Percentiles rank a stretch among this genome's conserved stretches.
These are phyloP conservation scores for Anisodus tanguticus DNA, from an alignment of 257 asterid species.

Conservation along the genomic window DNA sequence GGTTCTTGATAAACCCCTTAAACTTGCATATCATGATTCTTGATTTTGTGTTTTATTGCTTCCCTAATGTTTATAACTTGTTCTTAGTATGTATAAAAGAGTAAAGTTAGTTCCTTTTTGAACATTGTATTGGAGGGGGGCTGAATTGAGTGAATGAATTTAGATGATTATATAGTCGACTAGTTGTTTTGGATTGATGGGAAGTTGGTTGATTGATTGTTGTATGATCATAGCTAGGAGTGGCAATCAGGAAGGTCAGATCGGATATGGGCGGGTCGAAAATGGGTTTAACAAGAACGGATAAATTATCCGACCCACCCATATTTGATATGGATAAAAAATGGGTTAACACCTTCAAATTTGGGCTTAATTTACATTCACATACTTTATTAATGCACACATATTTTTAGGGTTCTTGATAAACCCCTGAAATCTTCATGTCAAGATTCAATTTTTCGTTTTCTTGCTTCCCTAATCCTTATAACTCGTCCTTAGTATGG, in stretches of 20 bases:
- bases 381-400: neutral
- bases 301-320: too few species aligned
- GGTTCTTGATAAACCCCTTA: slow-evolving; percentile 11
- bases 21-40: neutral
- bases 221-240: neutral
- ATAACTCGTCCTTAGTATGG: neutral
- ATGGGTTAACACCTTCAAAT: too few species aligned
- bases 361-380: neutral
- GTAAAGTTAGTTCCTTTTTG: neutral
- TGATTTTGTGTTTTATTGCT: neutral
- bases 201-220: neutral
- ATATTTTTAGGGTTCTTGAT: neutral
- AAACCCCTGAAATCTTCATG: neutral
- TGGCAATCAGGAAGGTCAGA: too few species aligned
- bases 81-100: neutral
- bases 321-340: too few species aligned
- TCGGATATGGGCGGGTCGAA: too few species aligned
- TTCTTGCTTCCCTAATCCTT: neutral
- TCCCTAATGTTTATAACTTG: neutral
- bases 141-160: neutral
- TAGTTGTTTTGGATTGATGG: neutral
- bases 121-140: neutral
- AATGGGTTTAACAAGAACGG: too few species aligned
- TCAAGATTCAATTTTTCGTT: neutral
- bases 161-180: neutral